Conservation (phyloP, 78 protist genomes). For the Parvularia atlantis region DNA sequence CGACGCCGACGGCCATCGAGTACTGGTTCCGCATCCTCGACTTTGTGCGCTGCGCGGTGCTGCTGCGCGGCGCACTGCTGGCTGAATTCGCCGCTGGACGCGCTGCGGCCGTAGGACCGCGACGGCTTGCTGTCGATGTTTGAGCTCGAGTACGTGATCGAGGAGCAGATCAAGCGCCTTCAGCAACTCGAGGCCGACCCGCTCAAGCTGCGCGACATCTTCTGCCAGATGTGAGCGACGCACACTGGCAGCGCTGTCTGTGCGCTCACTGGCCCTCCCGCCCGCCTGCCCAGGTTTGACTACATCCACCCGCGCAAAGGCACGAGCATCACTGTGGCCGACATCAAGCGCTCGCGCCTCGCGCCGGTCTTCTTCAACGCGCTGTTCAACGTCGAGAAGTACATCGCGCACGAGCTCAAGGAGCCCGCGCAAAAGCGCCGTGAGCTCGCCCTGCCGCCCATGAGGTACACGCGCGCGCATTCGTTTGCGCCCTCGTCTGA, state of each 20-base stretch:
- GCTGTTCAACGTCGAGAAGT: slow-evolving; percentile 67
- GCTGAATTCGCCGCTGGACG: too few species aligned
- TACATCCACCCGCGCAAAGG: slow-evolving; percentile 10
- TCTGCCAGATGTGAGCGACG: slow-evolving; percentile 68
- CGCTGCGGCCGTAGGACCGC: too few species aligned
- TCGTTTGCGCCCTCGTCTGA: too few species aligned
- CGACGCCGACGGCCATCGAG: slow-evolving; percentile 39
- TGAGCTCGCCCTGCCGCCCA: too few species aligned
- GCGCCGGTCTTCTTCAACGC: slow-evolving; percentile 61
- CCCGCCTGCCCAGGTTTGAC: too few species aligned
- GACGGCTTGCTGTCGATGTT: slow-evolving; percentile 66
- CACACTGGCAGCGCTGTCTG: too few species aligned
- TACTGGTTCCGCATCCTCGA: slow-evolving; percentile 77
- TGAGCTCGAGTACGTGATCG: slow-evolving; percentile 74
- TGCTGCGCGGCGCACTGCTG: too few species aligned
- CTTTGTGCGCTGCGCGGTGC: too few species aligned
- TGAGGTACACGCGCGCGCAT: too few species aligned
- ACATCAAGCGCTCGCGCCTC: slow-evolving; percentile 15
- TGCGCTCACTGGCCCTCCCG: too few species aligned
- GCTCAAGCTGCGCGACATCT: slow-evolving; percentile 52
- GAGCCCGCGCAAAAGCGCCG: too few species aligned
- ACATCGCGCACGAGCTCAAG: background rate
- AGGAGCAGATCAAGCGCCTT: slow-evolving; percentile 65
- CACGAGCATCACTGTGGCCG: background rate
- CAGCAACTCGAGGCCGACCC: slow-evolving; percentile 39